phyloP scores from a whole-genome alignment of 371 early-diverging fungal genomes.

The Capillidium rhysosporum region DNA sequence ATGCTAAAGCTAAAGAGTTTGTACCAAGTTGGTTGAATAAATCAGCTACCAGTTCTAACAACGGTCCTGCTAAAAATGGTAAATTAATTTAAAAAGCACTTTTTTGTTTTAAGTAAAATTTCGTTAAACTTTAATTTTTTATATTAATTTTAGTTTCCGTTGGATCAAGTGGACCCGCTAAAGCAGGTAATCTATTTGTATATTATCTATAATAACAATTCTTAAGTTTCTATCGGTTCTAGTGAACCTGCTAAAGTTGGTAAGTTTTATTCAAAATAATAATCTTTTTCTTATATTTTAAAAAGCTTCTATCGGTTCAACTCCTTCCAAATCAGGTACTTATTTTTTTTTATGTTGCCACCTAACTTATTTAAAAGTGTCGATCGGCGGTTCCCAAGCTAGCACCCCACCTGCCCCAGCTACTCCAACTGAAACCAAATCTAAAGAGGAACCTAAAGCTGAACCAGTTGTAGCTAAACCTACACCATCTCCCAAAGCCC shows the following conservation, averaged over 20 bases:
- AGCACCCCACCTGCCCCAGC: constrained; percentile 7
- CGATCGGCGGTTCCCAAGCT: constrained; percentile 2
- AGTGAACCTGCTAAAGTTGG: constrained; percentile 11
- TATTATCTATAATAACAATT: constrained; percentile 10
- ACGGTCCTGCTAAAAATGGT: not conserved
- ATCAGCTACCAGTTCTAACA: too few species aligned
- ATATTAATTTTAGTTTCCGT: constrained; percentile 3
- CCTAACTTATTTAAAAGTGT: not conserved
- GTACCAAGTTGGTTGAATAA: constrained; percentile 20
- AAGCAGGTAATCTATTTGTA: constrained; percentile 3
- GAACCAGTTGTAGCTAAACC: constrained; percentile 10
- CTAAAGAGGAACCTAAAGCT: not conserved
- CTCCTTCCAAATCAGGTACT: constrained; percentile 9
- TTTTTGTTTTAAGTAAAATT: too few species aligned
- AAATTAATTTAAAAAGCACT: not conserved
- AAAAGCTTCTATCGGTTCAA: not conserved
- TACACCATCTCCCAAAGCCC: constrained; percentile 2
- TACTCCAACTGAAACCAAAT: constrained; percentile 3
- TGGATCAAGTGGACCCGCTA: constrained; percentile 8
- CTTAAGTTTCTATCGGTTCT: constrained; percentile 10
- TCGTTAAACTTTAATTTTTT: constrained; percentile 6
- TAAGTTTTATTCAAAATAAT: not conserved
- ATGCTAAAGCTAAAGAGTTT: constrained; percentile 17
- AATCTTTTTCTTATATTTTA: not conserved
- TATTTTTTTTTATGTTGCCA: constrained; percentile 5